Percentiles rank a stretch among this genome's conserved stretches.
These are phyloP conservation scores for Yamadazyma songkhlaensis DNA, from an alignment of 1,139 yeast genomes.

Conservation along the genomic window DNA sequence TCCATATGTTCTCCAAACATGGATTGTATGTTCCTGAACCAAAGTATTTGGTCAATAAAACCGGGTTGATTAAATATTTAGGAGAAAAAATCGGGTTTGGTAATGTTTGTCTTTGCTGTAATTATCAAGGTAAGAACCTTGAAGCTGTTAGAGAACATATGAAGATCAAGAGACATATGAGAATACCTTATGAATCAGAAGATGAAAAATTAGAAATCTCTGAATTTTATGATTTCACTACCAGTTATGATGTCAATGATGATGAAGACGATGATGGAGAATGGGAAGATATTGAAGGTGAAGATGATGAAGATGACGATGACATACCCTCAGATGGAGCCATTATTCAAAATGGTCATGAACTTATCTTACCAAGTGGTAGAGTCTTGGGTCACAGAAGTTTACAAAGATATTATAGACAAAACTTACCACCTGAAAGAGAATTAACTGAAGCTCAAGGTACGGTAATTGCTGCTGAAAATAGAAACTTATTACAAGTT, in stretches of 20 bases:
- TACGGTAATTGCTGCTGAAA: constrained; percentile 89
- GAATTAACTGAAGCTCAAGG: constrained; percentile 86
- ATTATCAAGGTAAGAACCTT: constrained; percentile 75
- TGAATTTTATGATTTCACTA: constrained; percentile 81
- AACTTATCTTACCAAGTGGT: constrained; percentile 84
- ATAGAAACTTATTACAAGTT: constrained; percentile 62
- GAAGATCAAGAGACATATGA: constrained; percentile 80
- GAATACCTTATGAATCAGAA: constrained; percentile 82
- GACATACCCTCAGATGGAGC: constrained; percentile 25
- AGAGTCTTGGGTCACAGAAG: constrained; percentile 88
- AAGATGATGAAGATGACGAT: constrained; percentile 43
- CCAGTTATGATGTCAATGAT: constrained; percentile 44
- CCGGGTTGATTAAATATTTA: constrained; percentile 70
- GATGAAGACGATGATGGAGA: constrained; percentile 31
- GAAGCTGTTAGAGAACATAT: constrained; percentile 93
- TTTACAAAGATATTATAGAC: constrained; percentile 77
- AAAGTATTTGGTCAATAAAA: constrained; percentile 61
- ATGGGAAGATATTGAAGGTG: constrained; percentile 51
- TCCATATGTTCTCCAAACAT: constrained; percentile 73
- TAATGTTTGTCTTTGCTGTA: constrained; percentile 79
- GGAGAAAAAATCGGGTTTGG: constrained; percentile 86
- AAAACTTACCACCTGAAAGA: constrained; percentile 74
- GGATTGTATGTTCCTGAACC: constrained; percentile 88
- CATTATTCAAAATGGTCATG: constrained; percentile 60
- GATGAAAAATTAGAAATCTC: constrained; percentile 79